Base-by-base conservation (phyloP, 768 basidiomycete genomes). In the Lentinula detonsa region DNA sequence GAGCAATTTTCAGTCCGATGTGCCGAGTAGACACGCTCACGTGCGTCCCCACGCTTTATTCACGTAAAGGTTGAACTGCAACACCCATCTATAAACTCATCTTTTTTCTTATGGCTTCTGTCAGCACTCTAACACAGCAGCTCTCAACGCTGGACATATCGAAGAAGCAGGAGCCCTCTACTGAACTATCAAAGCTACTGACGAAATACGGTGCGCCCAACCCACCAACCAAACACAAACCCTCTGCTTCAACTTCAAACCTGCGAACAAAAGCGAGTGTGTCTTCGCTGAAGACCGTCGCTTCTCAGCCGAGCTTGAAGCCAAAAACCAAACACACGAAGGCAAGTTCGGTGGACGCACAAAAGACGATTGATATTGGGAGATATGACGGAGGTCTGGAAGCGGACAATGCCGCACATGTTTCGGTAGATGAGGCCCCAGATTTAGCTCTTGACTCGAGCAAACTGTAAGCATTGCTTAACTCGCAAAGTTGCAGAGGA, bases 341-440 rank as follows among this genome's bases (percentile, higher is more conserved):
- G 39, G 21, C 35, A 5, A 35, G 37, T 11, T 55, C 34, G 35
- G 37, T n/a, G 35, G 49, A 50, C 23, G 49, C 48, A 18, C 31
- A 10, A 40, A 59, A 37, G 48, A 10, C 35, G 59, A 33, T 50
- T 50, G 92, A 93, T 68, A 93, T 97, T 40, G 95, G 95, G 31
- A 81, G 76, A 53, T 99, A 99, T 71, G 96, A 99, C 64, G 95
- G 95, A 21, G 95, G 95, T 1, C 82, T 98, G 28, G 95, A 97
- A 73, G 75, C 84, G 39, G 96, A 97, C 64, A 86, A 90, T 57
- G 87, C 89, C 68, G 89, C 85, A 63, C 78, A 87, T 62, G 89
- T 88, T 1, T 83, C 81, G 37, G 90, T 89, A 1, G 87, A 93
- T 63, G 88, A 90, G 1, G 93, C 91, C 0, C 81, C 86, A 65